Base-by-base conservation (phyloP, 345 rosid genomes). In the Euclidium syriacum region DNA sequence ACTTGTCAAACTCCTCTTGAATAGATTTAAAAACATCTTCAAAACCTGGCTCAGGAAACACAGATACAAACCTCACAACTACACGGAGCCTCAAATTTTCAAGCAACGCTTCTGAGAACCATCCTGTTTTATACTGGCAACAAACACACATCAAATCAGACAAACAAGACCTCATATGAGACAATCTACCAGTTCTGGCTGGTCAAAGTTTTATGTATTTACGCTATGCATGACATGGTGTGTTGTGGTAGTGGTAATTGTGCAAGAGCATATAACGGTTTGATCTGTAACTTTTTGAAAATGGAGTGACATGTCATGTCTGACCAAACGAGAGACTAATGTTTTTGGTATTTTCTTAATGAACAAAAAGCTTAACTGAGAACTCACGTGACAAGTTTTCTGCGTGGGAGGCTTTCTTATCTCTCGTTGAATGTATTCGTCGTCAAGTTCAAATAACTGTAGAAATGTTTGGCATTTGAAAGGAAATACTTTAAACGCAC, bases 371-470 rank as follows among this genome's bases (percentile, higher is more conserved):
- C 41, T 15, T 9, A 43, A 33, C 54, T 50, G 26, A 23, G 56
- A 48, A 71, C 91, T 84, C 79, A 90, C 96, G 47, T 75, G 48
- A 63, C 91, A 90, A 73, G 79, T 80, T 36, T 73, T 68, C 73
- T 61, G 81, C 71, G 74, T 79, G 32, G 90, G 70, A 61, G 91
- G 86, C 74, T 85, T 87, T 76, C 77, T 78, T 72, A 90, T 90
- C 80, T 90, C 97, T 62, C 72, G 78, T 62, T 84, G 95, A 53
- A 90, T 84, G 80, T 82, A 85, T 35, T 87, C 89, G 69, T 90
- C 97, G 52, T 64, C 75, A 41, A 90, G 87, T 70, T 90, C 97
- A 70, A 46, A 90, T 38, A 90, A 79, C 78, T 90, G 96, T 46
- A 90, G 62, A 4, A 80, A 73, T 34, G 77, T 76, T 64, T 83